A percentile compares a stretch with the other conserved stretches of the same genome.
These are phyloP conservation scores for Neonectria sp. DNA, from an alignment of 2,329 filamentous ascomycete species.

Conservation along the genomic window DNA sequence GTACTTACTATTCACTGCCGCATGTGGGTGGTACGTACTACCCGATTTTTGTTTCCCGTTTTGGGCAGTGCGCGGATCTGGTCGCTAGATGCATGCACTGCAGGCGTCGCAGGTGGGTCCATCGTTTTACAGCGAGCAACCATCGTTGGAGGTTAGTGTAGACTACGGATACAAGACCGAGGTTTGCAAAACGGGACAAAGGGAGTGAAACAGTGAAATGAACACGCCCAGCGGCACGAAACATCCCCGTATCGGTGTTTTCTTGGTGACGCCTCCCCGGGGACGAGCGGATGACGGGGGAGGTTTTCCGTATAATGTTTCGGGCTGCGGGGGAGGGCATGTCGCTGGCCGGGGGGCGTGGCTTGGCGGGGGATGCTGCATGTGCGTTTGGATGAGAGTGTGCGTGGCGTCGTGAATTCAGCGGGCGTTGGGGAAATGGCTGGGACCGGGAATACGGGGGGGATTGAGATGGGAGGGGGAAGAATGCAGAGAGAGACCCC, in stretches of 20 bases:
- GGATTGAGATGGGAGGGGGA: not conserved
- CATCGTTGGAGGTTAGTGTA: not conserved
- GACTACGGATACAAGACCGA: no score
- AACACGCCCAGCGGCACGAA: not conserved
- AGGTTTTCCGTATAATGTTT: not conserved
- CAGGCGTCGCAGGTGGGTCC: not conserved
- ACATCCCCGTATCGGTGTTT: not conserved
- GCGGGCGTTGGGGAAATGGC: conserved; percentile 2
- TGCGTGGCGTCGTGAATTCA: not conserved
- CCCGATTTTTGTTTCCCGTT: conserved; percentile 4
- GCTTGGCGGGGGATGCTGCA: not conserved
- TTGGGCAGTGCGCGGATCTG: conserved; percentile 2
- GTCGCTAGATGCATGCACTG: not conserved
- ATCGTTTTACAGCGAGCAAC: no score
- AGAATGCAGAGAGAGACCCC: no score
- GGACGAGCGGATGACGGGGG: not conserved
- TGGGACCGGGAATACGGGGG: not conserved
- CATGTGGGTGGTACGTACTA: not conserved
- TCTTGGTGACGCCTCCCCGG: not conserved
- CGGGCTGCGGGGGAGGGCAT: not conserved
- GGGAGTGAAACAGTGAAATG: not conserved
- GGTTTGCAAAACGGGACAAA: not conserved
- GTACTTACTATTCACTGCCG: not conserved
- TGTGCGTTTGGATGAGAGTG: not conserved
- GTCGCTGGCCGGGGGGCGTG: not conserved